Evolutionary conservation across 2,329 filamentous ascomycete species (phyloP).

Genomic region (Hypoxylon sp.): DNA sequence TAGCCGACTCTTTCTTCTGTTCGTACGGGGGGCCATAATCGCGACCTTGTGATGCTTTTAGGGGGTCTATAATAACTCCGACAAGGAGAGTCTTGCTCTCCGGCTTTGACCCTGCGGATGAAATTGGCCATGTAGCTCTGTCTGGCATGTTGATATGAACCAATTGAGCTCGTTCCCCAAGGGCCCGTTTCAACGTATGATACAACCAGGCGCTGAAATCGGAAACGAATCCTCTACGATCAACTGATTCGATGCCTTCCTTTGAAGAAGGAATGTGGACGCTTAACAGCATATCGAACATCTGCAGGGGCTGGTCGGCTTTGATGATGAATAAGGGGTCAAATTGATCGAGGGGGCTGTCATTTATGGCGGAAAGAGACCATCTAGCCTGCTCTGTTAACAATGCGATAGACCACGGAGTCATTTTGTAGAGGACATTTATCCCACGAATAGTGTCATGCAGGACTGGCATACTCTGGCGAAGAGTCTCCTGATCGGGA

Average conservation of each 20-base stretch:
- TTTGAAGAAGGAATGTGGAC: conserved; percentile 49
- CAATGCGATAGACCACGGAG: conserved; percentile 81
- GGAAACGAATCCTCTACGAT: conserved; percentile 62
- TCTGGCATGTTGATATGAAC: conserved; percentile 70
- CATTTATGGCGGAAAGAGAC: conserved; percentile 81
- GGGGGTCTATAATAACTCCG: conserved; percentile 79
- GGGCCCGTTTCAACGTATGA: conserved; percentile 75
- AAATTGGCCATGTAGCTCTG: conserved; percentile 63
- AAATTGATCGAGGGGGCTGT: conserved; percentile 83
- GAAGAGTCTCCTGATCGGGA: conserved; percentile 59
- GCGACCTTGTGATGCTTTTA: conserved; percentile 80
- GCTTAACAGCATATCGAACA: conserved; percentile 66
- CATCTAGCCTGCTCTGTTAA: conserved; percentile 81
- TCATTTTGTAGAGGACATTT: conserved; percentile 94
- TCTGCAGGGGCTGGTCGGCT: conserved; percentile 67
- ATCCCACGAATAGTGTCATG: conserved; percentile 82
- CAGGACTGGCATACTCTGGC: conserved; percentile 74
- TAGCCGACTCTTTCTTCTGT: conserved; percentile 83
- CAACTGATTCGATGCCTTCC: conserved; percentile 51
- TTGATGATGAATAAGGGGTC: conserved; percentile 84
- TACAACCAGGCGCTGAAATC: conserved; percentile 72
- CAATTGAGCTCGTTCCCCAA: conserved; percentile 80
- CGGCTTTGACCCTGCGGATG: conserved; percentile 55
- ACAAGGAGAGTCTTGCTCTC: conserved; percentile 66
- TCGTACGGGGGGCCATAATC: conserved; percentile 92